Conservation (phyloP, 441 rosid genomes). For the Gossypium schwendimanii region DNA sequence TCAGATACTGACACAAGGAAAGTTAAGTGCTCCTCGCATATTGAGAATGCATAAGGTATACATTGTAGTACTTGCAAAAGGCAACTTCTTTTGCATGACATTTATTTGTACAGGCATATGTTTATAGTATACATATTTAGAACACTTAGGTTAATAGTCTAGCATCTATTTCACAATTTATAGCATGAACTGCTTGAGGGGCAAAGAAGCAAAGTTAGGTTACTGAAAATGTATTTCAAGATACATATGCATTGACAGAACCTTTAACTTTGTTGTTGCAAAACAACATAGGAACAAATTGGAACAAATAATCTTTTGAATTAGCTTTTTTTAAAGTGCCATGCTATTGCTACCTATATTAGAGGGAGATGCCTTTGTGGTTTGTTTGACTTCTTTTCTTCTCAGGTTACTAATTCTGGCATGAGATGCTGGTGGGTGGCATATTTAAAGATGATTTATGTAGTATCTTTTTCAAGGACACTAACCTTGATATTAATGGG, state of each 20-base stretch:
- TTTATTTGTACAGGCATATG: neutral
- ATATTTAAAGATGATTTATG: neutral
- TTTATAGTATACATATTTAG: neutral
- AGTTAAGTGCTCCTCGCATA: constrained; percentile 96
- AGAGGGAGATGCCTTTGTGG: neutral
- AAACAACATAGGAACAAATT: neutral
- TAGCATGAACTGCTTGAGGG: neutral
- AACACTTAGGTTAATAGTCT: neutral
- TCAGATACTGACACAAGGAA: constrained; percentile 89
- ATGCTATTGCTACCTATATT: neutral
- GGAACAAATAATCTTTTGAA: neutral
- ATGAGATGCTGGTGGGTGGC: neutral
- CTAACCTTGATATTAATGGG: neutral
- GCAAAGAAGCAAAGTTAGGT: neutral
- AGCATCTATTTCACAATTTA: neutral
- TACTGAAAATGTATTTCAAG: neutral
- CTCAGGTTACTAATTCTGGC: neutral
- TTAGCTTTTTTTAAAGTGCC: neutral
- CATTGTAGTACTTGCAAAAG: constrained; percentile 4
- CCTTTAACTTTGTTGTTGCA: constrained; percentile 9
- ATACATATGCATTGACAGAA: neutral
- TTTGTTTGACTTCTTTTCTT: neutral
- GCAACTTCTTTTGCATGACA: constrained; percentile 5
- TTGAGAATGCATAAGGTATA: constrained; percentile 91
- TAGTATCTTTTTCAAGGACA: neutral